These are phyloP conservation scores for Licmophora abbreviata DNA, from an alignment of 108 stramenopile species.

Conservation along the genomic window DNA sequence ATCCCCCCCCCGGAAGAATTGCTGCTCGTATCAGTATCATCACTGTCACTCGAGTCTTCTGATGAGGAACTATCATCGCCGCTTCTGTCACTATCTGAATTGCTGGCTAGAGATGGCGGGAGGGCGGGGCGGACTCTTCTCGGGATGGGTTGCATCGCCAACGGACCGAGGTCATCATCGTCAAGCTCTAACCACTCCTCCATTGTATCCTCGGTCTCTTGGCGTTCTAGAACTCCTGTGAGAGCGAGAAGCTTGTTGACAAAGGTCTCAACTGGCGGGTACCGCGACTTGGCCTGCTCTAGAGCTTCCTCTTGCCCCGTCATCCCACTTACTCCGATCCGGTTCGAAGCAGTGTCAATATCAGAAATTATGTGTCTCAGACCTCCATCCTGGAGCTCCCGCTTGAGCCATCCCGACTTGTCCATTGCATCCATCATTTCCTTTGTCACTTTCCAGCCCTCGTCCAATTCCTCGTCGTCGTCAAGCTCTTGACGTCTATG, in stretches of 20 bases:
- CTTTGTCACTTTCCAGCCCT: constrained; percentile 65
- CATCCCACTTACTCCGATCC: not conserved
- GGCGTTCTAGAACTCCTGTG: constrained; percentile 53
- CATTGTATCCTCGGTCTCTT: constrained; percentile 3
- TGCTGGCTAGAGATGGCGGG: too few relatives aligned
- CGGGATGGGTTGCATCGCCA: too few relatives aligned
- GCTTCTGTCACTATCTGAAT: too few relatives aligned
- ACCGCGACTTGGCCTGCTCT: constrained; percentile 14
- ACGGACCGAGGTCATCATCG: too few relatives aligned
- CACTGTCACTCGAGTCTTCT: too few relatives aligned
- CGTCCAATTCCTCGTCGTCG: constrained; percentile 46
- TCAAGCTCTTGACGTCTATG: constrained; percentile 11
- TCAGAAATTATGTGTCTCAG: constrained; percentile 43
- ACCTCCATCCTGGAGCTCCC: constrained; percentile 63
- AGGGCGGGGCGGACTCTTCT: too few relatives aligned
- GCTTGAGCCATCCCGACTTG: constrained; percentile 48
- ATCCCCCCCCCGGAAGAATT: too few relatives aligned
- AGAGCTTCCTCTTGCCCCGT: constrained; percentile 16
- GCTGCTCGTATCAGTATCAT: too few relatives aligned
- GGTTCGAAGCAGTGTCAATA: constrained; percentile 21
- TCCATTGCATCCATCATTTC: constrained; percentile 59
- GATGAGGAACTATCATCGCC: too few relatives aligned
- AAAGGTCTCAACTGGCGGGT: constrained; percentile 59
- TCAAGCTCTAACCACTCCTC: constrained; percentile 1
- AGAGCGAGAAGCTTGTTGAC: constrained; percentile 52